Base-by-base conservation (phyloP, 2,329 filamentous ascomycete species). In the Atkinsonella texensis region DNA sequence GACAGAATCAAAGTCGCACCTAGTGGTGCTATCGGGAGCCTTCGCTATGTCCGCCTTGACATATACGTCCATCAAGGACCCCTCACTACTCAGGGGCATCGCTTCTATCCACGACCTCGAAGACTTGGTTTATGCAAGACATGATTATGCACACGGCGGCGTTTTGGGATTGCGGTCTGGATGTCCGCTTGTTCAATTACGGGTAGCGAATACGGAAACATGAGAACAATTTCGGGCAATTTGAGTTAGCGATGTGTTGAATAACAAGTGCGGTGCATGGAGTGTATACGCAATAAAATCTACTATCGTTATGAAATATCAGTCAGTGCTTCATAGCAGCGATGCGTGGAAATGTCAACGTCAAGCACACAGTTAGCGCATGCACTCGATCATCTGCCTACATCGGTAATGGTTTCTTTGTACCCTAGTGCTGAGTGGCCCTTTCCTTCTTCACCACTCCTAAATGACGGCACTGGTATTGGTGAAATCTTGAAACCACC, bases 361-460 rank as follows among this genome's bases (percentile, higher is more conserved):
- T 8, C 28, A 28, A 8, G 28, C 28, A 28, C 28, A 28, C 28
- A 28, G 7, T 28, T 8, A 28, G 28, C 28, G 28, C 28, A 28
- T 28, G 7, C 28, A 28, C 28, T 7, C 7, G 7, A 8, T 28
- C 7, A 8, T 8, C 7, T 11, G 5, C 0, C 43, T 62, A 83
- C 4, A 81, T 75, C 17, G 83, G 61, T 1, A 77, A 72, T 15
- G 76, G 72, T 69, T 89, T 91, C 75, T 88, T 96, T 60, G 96
- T 90, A 1, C 90, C 89, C 47, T 20, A 83, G 72, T 13, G 84
- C 82, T 0, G 81, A 73, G 52, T 85, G 79, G 53, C 93, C 83
- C 68, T 93, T 95, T 72, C 97, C 70, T 88, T 85, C 71, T 95
- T 95, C 47, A 84, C 75, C 43, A 82, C 79, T 54, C 66, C 86